Conservation (phyloP, 768 basidiomycete genomes). For the Dioszegia aurantiaca region DNA sequence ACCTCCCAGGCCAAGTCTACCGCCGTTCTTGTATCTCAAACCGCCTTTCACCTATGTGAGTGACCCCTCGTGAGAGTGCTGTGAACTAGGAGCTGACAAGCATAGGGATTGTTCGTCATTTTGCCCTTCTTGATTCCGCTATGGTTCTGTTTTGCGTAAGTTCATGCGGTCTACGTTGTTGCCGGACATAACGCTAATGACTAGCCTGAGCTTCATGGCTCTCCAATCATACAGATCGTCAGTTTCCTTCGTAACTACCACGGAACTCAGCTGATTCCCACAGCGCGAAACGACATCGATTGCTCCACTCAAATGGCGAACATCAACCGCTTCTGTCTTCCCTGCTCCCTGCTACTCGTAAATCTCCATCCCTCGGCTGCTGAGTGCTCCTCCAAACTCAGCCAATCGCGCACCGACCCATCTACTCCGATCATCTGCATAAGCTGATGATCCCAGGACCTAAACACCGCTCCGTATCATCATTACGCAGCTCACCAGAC, state of each 20-base stretch:
- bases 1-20: slow-evolving; percentile 19
- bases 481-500: neutral
- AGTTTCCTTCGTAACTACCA: slow-evolving; percentile 18
- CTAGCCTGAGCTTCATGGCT: neutral
- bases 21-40: slow-evolving; percentile 35
- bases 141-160: slow-evolving; percentile 14
- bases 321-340: neutral
- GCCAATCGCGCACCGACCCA: too few species aligned
- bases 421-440: too few species aligned
- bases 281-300: slow-evolving; percentile 10
- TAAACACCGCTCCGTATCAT: neutral
- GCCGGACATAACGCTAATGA: neutral
- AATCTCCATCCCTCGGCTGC: too few species aligned
- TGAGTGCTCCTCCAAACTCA: too few species aligned
- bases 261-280: slow-evolving; percentile 13
- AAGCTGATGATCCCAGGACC: too few species aligned
- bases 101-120: slow-evolving; percentile 15
- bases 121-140: slow-evolving; percentile 16
- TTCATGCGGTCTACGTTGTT: neutral
- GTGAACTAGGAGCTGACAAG: neutral
- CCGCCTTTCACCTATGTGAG: slow-evolving; percentile 41
- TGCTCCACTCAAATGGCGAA: slow-evolving; percentile 1
- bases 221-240: slow-evolving; percentile 8
- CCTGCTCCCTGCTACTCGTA: neutral
- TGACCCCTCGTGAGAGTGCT: neutral